Conservation (phyloP, 83 land plant species). For the Picea abies region DNA sequence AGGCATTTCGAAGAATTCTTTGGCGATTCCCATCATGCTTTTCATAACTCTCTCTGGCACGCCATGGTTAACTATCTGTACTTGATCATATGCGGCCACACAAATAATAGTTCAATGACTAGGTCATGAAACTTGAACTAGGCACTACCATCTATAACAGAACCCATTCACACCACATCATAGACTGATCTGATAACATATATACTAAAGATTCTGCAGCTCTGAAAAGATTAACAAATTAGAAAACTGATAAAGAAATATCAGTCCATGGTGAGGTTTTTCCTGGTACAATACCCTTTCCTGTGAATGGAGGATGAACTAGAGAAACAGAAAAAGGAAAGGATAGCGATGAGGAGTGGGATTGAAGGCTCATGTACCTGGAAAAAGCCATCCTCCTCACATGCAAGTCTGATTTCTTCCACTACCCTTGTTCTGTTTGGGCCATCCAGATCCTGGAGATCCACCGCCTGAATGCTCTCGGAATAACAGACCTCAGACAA, state of each 20-base stretch:
- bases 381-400: conserved; percentile 30
- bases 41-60: conserved; percentile 34
- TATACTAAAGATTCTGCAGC: too few relatives aligned
- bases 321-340: neutral
- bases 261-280: too few relatives aligned
- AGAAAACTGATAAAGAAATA: too few relatives aligned
- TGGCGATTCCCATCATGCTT: conserved; percentile 33
- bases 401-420: conserved; percentile 14
- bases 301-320: too few relatives aligned
- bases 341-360: neutral
- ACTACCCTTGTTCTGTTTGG: conserved; percentile 10
- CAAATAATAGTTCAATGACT: too few relatives aligned
- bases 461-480: conserved; percentile 34
- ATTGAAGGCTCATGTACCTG: conserved; percentile 3
- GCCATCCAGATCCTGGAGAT: conserved; percentile 31
- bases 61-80: conserved; percentile 58
- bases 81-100: too few relatives aligned
- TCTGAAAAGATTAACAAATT: too few relatives aligned
- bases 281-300: too few relatives aligned
- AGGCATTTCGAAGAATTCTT: too few relatives aligned
- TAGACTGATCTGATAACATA: too few relatives aligned
- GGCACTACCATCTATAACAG: too few relatives aligned
- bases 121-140: too few relatives aligned
- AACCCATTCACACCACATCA: neutral
- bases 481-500: conserved; percentile 11